phyloP scores from a whole-genome alignment of 129 eudicot species.

The Chrysanthemum lavandulifolium region DNA sequence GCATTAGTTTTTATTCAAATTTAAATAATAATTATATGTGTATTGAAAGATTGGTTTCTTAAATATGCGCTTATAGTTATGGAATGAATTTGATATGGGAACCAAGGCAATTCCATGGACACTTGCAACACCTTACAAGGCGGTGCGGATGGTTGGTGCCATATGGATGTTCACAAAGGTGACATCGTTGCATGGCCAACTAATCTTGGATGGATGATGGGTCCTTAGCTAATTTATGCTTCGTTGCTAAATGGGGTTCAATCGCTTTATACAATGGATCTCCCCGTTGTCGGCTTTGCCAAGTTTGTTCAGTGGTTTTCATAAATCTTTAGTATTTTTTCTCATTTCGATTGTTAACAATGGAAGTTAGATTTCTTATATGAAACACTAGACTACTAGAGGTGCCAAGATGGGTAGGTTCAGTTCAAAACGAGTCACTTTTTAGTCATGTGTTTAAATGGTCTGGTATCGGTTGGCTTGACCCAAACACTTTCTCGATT shows the following conservation, averaged over 20 bases:
- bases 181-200: slow-evolving; percentile 94
- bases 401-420: too few relatives aligned
- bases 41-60: too few relatives aligned
- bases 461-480: too few relatives aligned
- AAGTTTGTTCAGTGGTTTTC: slow-evolving; percentile 78
- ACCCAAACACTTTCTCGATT: too few relatives aligned
- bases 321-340: neutral
- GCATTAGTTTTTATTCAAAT: neutral
- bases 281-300: slow-evolving; percentile 71
- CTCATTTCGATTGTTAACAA: too few relatives aligned
- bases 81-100: slow-evolving; percentile 33
- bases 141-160: slow-evolving; percentile 98
- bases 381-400: too few relatives aligned
- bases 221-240: slow-evolving; percentile 91
- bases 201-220: slow-evolving; percentile 99
- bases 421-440: too few relatives aligned
- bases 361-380: too few relatives aligned
- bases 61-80: too few relatives aligned
- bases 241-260: slow-evolving; percentile 71
- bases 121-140: slow-evolving; percentile 71
- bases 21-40: too few relatives aligned
- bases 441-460: too few relatives aligned
- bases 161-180: slow-evolving; percentile 66
- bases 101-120: slow-evolving; percentile 99
- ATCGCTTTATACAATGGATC: slow-evolving; percentile 88